Evolutionary conservation across 257 asterid genomes (phyloP).

Genomic region (Eucommia ulmoides): DNA sequence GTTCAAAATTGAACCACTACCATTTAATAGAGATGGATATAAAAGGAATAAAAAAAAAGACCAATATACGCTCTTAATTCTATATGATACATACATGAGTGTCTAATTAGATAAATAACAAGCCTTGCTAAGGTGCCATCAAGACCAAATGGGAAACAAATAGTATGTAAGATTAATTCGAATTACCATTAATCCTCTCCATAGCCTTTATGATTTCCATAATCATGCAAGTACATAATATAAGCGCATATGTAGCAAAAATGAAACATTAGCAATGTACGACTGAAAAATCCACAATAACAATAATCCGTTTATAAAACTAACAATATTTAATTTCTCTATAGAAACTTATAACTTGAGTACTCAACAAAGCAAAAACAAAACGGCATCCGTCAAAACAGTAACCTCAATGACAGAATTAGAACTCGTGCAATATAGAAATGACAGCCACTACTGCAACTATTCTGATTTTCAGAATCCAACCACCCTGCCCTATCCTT

Average conservation of each 20-base stretch:
- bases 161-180: neutral
- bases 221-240: neutral
- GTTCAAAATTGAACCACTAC: constrained; percentile 10
- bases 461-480: too few relatives aligned
- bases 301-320: neutral
- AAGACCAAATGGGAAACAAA: neutral
- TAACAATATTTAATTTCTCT: neutral
- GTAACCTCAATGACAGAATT: too few relatives aligned
- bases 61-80: neutral
- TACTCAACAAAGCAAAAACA: too few relatives aligned
- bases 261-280: neutral
- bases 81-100: neutral
- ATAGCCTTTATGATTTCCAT: neutral
- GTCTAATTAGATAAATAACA: too few relatives aligned
- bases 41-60: neutral
- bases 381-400: too few relatives aligned
- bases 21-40: neutral
- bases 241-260: neutral
- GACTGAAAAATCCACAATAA: neutral
- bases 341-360: too few relatives aligned
- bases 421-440: too few relatives aligned
- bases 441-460: too few relatives aligned
- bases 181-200: neutral
- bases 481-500: too few relatives aligned
- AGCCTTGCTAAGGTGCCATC: neutral